These are phyloP conservation scores for Xylaria sp. DNA, from an alignment of 2,329 filamentous ascomycete species.

Conservation along the genomic window DNA sequence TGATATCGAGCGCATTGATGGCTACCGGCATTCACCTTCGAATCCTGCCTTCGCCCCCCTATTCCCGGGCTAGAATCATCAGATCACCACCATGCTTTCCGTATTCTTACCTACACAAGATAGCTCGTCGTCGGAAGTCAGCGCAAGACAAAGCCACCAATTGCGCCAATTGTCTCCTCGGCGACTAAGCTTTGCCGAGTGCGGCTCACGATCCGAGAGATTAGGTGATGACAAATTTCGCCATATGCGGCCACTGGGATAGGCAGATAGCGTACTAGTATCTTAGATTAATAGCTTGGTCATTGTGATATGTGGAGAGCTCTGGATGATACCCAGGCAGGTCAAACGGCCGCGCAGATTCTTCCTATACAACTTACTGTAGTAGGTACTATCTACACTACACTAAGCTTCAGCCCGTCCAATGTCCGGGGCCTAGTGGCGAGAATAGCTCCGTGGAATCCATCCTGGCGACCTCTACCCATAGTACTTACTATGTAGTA, in stretches of 20 bases:
- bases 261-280: constrained; percentile 2
- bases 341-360: constrained; percentile 14
- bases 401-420: constrained; percentile 28
- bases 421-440: neutral
- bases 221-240: constrained; percentile 37
- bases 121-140: constrained; percentile 16
- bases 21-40: constrained; percentile 19
- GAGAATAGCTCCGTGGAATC: constrained; percentile 28
- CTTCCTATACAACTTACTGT: neutral
- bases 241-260: constrained; percentile 22
- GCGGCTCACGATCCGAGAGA: constrained; percentile 37
- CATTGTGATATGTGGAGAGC: constrained; percentile 36
- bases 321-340: neutral
- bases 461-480: constrained; percentile 24
- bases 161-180: constrained; percentile 22
- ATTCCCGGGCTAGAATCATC: constrained; percentile 16
- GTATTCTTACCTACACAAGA: neutral
- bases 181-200: constrained; percentile 37
- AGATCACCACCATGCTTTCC: constrained; percentile 21
- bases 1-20: constrained; percentile 31
- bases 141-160: constrained; percentile 22
- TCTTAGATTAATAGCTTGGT: constrained; percentile 12
- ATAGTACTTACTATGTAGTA: constrained; percentile 14
- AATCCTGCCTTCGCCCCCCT: constrained; percentile 1
- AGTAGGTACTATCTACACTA: neutral